Evolutionary conservation across 164 flowering plant species (phyloP), one percentile per base, ranked within the genome.

Genomic region (Vitis riparia): DNA sequence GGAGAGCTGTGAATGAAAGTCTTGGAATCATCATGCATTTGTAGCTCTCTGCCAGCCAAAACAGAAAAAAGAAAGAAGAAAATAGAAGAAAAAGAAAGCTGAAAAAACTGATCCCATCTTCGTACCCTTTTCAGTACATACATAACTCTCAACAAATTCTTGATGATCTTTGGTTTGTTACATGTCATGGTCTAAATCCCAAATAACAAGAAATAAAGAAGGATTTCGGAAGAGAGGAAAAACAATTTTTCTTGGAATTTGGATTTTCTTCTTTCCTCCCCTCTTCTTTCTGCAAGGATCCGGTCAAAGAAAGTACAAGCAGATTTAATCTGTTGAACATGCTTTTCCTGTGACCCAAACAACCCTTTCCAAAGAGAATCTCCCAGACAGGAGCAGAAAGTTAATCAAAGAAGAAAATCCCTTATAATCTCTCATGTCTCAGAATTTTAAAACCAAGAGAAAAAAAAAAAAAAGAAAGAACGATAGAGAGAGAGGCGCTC

Each of bases 241-340:
- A n/a, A 15, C 23, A 11, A 12, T 0, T 15, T 55, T 53, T 49
- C 51, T 59, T 65, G 52, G 23, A 8, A 50, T 66, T 8, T 59
- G 16, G 59, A 62, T 51, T 11, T 32, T 8, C 9, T n/a, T 30
- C 47, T 30, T 55, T 23, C n/a, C 1, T 37, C 9, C 16, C 16
- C 11, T 66, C 15, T 47, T 53, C 51, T 32, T 47, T 27, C 61
- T 59, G 75, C 55, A 53, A 68, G 58, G 81, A 78, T 81, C 69
- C 58, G 80, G 91, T 89, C 90, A 91, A 91, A 86, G 68, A 71
- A 63, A 79, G 89, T 79, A 89, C 84, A 51, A 75, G 62, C 68
- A 66, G 78, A 73, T 72, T 67, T 64, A 17, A 78, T 68, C 76
- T 60, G 79, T 57, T 76, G 69, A 58, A 59, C 87, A 86, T 74